These are phyloP conservation scores for Microthlaspi erraticum DNA, from an alignment of 345 rosid species.

Conservation along the genomic window DNA sequence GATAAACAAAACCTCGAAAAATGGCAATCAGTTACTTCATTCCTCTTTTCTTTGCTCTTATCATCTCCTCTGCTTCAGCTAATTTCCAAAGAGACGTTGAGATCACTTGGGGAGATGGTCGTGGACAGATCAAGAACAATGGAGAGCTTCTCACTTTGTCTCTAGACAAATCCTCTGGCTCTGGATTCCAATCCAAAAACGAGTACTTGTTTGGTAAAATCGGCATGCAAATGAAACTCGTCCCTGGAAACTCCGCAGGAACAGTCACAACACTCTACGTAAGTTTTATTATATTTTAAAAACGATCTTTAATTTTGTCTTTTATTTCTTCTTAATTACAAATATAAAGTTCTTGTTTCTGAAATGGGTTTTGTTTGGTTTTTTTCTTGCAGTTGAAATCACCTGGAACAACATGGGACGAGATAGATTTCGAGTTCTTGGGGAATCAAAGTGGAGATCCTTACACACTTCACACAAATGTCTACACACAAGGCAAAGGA, in stretches of 20 bases:
- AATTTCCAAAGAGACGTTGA: slow-evolving; percentile 45
- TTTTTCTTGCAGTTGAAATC: slow-evolving; percentile 53
- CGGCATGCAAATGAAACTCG: slow-evolving; percentile 63
- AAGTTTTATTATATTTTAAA: slow-evolving; percentile 6
- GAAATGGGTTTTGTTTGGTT: background rate
- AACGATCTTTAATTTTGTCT: background rate
- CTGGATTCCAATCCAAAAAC: slow-evolving; percentile 46
- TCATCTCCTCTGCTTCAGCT: slow-evolving; percentile 41
- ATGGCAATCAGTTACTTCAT: slow-evolving; percentile 27
- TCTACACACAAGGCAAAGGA: slow-evolving; percentile 63
- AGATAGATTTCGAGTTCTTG: slow-evolving; percentile 67
- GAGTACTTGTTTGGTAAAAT: slow-evolving; percentile 57
- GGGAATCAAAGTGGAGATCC: slow-evolving; percentile 73
- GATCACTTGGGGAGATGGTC: slow-evolving; percentile 48
- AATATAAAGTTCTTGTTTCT: background rate
- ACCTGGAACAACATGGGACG: slow-evolving; percentile 72
- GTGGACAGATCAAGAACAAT: slow-evolving; percentile 44
- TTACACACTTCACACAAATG: slow-evolving; percentile 68
- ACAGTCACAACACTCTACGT: slow-evolving; percentile 63
- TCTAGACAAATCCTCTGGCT: slow-evolving; percentile 43
- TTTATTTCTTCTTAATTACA: background rate
- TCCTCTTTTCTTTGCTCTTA: slow-evolving; percentile 32
- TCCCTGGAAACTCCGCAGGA: slow-evolving; percentile 68
- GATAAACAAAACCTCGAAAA: background rate
- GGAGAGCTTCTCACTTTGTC: slow-evolving; percentile 47